Base-by-base conservation (phyloP, 768 basidiomycete species). In the Xanthoconium purpureum region DNA sequence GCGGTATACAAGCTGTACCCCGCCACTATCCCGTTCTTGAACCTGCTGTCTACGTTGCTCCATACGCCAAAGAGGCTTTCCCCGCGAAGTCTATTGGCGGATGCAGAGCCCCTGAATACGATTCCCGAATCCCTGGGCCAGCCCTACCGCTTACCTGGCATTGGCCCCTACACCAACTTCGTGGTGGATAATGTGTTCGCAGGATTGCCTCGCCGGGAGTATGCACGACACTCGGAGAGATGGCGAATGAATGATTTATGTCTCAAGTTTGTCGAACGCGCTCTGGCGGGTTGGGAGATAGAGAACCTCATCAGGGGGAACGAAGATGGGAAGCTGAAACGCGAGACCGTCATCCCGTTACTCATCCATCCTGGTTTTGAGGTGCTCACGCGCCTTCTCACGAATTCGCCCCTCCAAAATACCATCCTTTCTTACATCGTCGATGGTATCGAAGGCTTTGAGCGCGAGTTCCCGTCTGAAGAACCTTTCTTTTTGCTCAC, bases 161-260 rank as follows among this genome's bases (percentile, higher is more conserved):
- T 95, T 52, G 83, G 78, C 0, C 92, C 94, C 0, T 96, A 90
- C 71, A 78, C 86, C 12, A 75, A 80, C n/a, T 98, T 96, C 66
- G 88, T 95, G 52, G 74, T 96, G 57, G 94, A 98, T 63, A 90
- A 89, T 46, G 91, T 98, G 3, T 89, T 98, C 60, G 80, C 87
- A 33, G 85, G 87, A 50, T 86, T 91, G 42, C 78, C 84, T 14
- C 80, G 77, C 50, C 80, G 94, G 44, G 92, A 90, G 57, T 98
- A 89, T 65, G 75, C 81, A 3, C 80, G 80, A 33, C 84, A 84
- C 12, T 83, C 83, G 13, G 93, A 98, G 65, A 75, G 88, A 57
- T 98, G 93, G 94, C 79, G 84, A 63, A 86, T 90, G 69, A 89
- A 94, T 52, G 93, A 95, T 60, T 77, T 88, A 0, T 91, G 89